These are phyloP conservation scores for Scenedesmus sp. DNA, from an alignment of 163 green algal genomes.

Conservation along the genomic window DNA sequence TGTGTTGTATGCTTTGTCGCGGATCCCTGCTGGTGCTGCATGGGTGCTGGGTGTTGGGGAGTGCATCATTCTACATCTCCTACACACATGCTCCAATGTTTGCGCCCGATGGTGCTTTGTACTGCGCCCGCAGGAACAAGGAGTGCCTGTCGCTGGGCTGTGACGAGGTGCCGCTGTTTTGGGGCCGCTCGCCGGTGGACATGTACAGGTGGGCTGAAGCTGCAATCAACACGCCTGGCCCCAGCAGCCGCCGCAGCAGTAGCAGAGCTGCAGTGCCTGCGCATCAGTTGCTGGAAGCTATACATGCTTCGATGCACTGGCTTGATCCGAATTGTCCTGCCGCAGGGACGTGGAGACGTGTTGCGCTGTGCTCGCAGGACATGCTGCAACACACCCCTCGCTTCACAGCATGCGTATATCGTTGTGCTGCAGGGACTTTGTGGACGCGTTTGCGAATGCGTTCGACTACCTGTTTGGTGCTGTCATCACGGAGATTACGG, in stretches of 20 bases:
- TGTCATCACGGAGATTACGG: conserved; percentile 93
- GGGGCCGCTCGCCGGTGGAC: conserved; percentile 88
- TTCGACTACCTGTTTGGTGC: conserved; percentile 87
- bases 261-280: too few relatives aligned
- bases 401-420: background rate
- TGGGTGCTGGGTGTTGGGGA: conserved; percentile 94
- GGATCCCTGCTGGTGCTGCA: conserved; percentile 82
- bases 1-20: conserved; percentile 49
- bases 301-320: too few relatives aligned
- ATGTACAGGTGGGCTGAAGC: conserved; percentile 72
- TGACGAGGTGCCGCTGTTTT: conserved; percentile 90
- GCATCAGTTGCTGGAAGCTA: too few relatives aligned
- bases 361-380: too few relatives aligned
- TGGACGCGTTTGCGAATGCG: conserved; percentile 80
- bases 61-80: conserved; percentile 91
- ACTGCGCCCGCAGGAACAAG: conserved; percentile 80
- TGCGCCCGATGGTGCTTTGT: background rate
- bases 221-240: too few relatives aligned
- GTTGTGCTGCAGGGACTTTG: conserved; percentile 75
- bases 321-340: too few relatives aligned
- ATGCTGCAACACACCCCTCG: too few relatives aligned
- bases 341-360: too few relatives aligned
- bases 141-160: conserved; percentile 97
- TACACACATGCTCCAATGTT: conserved; percentile 77
- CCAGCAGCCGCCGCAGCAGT: too few relatives aligned